Evolutionary conservation across 257 asterid species (phyloP), one percentile per base, ranked within the genome.

Genomic region (Orobanche coerulescens): DNA sequence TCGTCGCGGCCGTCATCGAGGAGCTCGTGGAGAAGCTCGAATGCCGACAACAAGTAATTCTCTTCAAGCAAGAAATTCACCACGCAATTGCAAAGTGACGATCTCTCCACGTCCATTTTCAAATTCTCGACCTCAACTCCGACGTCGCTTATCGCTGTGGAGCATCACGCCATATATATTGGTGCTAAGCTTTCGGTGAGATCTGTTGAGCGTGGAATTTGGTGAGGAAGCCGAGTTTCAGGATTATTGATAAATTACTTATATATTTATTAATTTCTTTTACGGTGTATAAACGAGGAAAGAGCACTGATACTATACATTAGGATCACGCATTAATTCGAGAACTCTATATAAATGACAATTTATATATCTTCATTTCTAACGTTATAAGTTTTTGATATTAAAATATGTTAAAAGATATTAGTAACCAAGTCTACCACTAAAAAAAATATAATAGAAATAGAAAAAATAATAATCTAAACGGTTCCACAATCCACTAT

Each of bases 1-100:
- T 79, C 73, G 68, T 90, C 95, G 28, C 95, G 95, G 52, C 95
- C 97, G 31, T 90, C 95, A 19, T 90, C 95, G 60, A 90, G 90
- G 46, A 90, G 88, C 79, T 90, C 97, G 72, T 90, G 97, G 66
- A 90, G 97, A 42, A 90, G 95, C 80, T 90, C 97, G 76, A 90
- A 90, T 71, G 97, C 97, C 78, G 97, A 76, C 54, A 87, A 76
- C 63, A 82, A 72, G 82, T 84, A 90, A 72, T 90, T 90, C 82
- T 90, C 97, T 68, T 90, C 95, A 68, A 90, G 75, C 22, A 90
- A 71, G 67, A 90, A 90, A 80, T 90, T 90, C 71, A 90, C 97
- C 46, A 90, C 95, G 70, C 93, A 87, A 74, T 90, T 90, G 88
- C 97, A 90, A 54, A 90, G 85, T 23, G 97, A 90, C 76, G 95